Percentiles rank a stretch among this genome's conserved stretches.
Conservation (phyloP, 208 protist genomes). For the Acanthamoeba culbertsoni region DNA sequence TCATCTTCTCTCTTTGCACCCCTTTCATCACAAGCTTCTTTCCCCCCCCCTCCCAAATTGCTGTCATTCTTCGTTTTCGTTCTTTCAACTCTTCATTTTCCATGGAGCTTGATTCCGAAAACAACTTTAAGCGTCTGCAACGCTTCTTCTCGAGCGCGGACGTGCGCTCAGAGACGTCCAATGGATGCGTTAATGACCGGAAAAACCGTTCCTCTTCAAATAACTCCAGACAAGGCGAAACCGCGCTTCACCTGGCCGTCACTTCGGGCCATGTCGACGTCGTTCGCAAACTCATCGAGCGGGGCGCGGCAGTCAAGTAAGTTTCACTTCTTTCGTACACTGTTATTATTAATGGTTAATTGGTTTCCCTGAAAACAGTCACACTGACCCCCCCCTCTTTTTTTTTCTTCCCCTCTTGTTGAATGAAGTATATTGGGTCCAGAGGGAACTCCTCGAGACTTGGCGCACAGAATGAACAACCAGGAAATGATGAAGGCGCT, state of each 20-base stretch:
- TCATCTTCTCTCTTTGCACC: not conserved
- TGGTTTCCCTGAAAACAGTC: not conserved
- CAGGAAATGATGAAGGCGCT: not conserved
- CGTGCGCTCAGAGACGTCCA: not conserved
- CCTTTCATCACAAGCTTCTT: too few species aligned
- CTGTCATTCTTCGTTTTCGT: not conserved
- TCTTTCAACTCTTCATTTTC: too few species aligned
- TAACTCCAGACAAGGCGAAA: not conserved
- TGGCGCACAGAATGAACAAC: not conserved
- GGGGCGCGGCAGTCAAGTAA: not conserved
- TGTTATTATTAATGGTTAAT: not conserved
- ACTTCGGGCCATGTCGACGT: not conserved
- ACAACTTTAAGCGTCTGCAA: constrained; percentile 2
- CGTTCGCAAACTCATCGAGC: constrained; percentile 13
- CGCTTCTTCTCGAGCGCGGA: not conserved
- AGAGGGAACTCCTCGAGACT: not conserved
- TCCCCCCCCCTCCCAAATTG: not conserved
- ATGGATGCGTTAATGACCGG: too few species aligned
- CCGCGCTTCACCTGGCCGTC: not conserved
- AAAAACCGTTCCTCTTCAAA: not conserved
- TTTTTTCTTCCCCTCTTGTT: not conserved
- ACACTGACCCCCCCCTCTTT: too few species aligned
- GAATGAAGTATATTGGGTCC: not conserved
- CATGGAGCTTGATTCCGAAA: not conserved
- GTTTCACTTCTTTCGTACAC: not conserved